These are phyloP conservation scores for Colletotrichum sp. DNA, from an alignment of 2,329 filamentous ascomycete species.

Conservation along the genomic window DNA sequence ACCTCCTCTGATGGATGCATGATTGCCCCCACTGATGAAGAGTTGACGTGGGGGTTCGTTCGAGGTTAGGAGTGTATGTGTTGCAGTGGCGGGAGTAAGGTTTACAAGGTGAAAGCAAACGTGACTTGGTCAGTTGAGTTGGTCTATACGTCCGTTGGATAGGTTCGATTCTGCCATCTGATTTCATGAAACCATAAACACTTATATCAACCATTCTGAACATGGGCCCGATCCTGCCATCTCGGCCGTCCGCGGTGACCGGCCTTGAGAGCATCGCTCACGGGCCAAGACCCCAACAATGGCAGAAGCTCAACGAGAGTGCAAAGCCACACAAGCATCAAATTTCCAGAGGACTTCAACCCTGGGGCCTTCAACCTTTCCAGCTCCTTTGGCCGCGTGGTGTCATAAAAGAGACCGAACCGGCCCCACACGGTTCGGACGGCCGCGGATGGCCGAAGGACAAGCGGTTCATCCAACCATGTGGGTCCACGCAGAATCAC, in stretches of 20 bases:
- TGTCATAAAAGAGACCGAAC: too few relatives aligned
- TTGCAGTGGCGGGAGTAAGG: neutral
- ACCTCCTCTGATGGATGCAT: neutral
- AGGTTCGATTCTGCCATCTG: neutral
- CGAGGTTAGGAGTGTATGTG: neutral
- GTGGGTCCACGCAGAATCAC: neutral
- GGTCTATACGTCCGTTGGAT: neutral
- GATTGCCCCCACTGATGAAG: neutral
- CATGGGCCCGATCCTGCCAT: neutral
- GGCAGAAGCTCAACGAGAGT: neutral
- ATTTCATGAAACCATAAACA: neutral
- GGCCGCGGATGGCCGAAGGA: conserved; percentile 7
- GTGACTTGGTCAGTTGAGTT: neutral
- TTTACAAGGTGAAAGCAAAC: neutral
- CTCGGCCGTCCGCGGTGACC: neutral
- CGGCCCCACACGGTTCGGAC: neutral
- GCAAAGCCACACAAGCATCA: neutral
- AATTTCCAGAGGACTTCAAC: neutral
- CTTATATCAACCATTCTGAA: neutral
- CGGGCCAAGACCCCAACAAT: neutral
- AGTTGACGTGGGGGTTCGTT: neutral
- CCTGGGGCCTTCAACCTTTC: neutral
- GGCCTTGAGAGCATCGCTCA: neutral
- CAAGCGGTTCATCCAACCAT: neutral
- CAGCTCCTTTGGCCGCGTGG: neutral